phyloP scores from a whole-genome alignment of 768 basidiomycete genomes.

The Leccinum ochraceum region DNA sequence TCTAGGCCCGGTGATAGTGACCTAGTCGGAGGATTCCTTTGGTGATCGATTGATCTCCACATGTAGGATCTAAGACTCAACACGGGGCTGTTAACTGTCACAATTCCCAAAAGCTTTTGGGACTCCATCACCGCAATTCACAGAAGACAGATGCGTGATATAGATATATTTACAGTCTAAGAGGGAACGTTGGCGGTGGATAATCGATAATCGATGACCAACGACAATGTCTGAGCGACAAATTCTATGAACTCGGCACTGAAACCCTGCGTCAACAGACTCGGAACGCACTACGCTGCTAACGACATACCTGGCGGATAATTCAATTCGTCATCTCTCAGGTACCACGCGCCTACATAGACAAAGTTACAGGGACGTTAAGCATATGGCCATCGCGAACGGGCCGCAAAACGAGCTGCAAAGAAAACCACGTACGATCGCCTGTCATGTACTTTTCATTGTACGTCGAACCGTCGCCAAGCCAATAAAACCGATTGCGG shows the following conservation, averaged over 20 bases:
- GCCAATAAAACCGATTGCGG: constrained; percentile 55
- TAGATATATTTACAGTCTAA: too few species aligned
- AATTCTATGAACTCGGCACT: background rate
- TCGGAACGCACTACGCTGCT: too few species aligned
- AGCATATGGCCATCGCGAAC: constrained; percentile 39
- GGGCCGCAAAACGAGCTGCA: constrained; percentile 25
- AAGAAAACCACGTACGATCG: constrained; percentile 37
- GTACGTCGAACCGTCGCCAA: constrained; percentile 57
- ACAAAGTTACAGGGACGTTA: background rate
- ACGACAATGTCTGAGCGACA: background rate
- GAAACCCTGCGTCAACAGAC: background rate
- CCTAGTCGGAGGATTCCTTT: too few species aligned
- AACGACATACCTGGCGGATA: constrained; percentile 13
- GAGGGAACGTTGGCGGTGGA: background rate
- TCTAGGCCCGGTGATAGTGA: too few species aligned
- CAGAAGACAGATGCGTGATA: background rate
- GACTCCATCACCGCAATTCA: too few species aligned
- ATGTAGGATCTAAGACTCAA: too few species aligned
- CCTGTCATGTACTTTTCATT: constrained; percentile 48
- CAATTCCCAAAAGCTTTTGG: too few species aligned
- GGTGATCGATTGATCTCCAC: too few species aligned
- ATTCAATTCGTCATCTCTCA: constrained; percentile 14
- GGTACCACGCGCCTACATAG: constrained; percentile 15
- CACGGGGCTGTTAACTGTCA: too few species aligned
- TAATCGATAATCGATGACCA: background rate